These are phyloP conservation scores for Vigna unguiculata DNA, from an alignment of 306 rosid genomes.

Conservation along the genomic window DNA sequence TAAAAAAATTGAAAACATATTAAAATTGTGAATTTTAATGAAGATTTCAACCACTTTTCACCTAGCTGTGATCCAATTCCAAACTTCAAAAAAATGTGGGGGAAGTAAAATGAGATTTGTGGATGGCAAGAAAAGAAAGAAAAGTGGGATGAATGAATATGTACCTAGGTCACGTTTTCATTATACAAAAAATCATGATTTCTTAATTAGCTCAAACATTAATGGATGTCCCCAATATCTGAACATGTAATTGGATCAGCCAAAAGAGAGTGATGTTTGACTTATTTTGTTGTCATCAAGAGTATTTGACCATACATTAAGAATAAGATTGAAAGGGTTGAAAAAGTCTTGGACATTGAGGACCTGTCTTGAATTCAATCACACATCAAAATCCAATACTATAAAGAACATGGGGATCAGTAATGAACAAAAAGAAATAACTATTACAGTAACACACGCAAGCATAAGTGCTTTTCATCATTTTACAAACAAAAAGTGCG, in stretches of 20 bases:
- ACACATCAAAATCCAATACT: slow-evolving; percentile 15
- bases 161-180: not conserved
- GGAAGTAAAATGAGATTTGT: not conserved
- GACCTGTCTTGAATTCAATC: slow-evolving; percentile 9
- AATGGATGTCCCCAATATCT: slow-evolving; percentile 30
- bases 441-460: not conserved
- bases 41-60: slow-evolving; percentile 12
- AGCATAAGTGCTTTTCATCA: not conserved
- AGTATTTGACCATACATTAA: slow-evolving; percentile 28
- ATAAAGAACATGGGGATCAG: slow-evolving; percentile 36
- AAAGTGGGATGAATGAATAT: not conserved
- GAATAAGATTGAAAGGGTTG: slow-evolving; percentile 2
- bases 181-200: not conserved
- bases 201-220: slow-evolving; percentile 15
- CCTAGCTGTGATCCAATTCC: not conserved
- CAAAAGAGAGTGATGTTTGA: slow-evolving; percentile 26
- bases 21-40: not conserved
- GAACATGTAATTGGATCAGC: slow-evolving; percentile 43
- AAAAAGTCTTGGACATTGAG: slow-evolving; percentile 20
- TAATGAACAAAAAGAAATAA: slow-evolving; percentile 7
- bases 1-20: not conserved
- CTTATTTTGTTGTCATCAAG: not conserved
- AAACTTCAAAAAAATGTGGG: not conserved
- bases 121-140: not conserved
- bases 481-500: not conserved